Base-by-base conservation (phyloP, 2,329 filamentous ascomycete genomes). In the Lachnellula occidentalis region DNA sequence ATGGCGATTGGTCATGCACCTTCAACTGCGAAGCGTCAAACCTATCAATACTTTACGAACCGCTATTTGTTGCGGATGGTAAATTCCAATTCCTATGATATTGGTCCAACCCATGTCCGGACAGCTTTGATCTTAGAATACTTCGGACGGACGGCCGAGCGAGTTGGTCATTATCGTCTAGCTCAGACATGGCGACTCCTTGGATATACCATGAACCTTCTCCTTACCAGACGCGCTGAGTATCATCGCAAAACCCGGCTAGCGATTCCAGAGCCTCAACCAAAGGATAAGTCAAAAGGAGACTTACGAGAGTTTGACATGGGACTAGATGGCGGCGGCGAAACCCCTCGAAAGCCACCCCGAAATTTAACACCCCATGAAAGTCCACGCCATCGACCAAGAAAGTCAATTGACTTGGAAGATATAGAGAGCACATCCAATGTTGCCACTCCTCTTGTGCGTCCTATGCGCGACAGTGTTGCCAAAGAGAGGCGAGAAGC, bases 141-240 rank as follows among this genome's bases (percentile, higher is more conserved):
- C 36, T 86, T 79, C 61, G 82, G 81, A 2, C 71, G 69, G 22
- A 77, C 79, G n/a, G 80, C 83, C 2, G 81, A 85, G 59, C 71
- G 70, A 3, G 76, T 78, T 19, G 77, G 76, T 34, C 73, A 81
- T 47, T 86, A 80, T 63, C 76, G 83, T 1, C 72, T 86, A 0
- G 80, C 83, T 5, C 83, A 86, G 64, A 83, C 81, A 1, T 86
- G 83, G 83, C 77, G 81, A 31, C 74, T 85, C 12, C 64, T 86
- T 19, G 76, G 78, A 0, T 84, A 80, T 62, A 78, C 78, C 9
- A 76, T 83, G 60, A 70, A 73, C 19, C 67, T 83, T 12, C 71
- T 86, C 1, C 72, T 86, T 1, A 71, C 71, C 15, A 74, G 76
- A 31, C 74, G 83, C 27, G 81, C 78, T 1, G 75, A 80, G 43